Evolutionary conservation across 371 early-diverging fungal genomes (phyloP), one percentile per base, ranked within the genome.

Genomic region (Neoconidiobolus thromboides): DNA sequence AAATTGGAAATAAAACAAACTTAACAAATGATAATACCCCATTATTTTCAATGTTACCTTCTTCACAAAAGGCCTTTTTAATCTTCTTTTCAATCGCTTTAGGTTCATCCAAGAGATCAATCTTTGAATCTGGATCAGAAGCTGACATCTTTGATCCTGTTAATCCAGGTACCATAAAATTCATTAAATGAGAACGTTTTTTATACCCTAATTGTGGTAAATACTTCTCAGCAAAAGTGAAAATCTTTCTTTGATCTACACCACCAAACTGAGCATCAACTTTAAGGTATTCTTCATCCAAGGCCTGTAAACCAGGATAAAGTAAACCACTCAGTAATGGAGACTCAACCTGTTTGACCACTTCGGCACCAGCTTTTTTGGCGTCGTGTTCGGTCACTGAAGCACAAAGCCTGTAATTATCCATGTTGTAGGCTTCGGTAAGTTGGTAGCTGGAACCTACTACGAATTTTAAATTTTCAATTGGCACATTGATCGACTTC

Each of bases 241-340:
- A 99, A 68, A 99, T 99, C 84, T 99, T 99, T 71, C 99, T 87
- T 77, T 99, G 99, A 73, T 99, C 99, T 7, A 95, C 89, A 63
- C 99, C 99, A 55, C 99, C 99, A 73, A 99, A 99, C 76, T 99
- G 99, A 36, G 89, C 92, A 73, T 99, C 99, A 41, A 94, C 95
- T 40, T 81, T 76, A 46, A 99, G 79, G 76, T 97, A 93, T 75
- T 99, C 93, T 76, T 99, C 99, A 71, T 99, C 99, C 64, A 99
- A 74, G 41, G 98, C 98, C 74, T 99, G 99, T 85, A 99, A 87
- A 48, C 91, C 86, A 0, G 99, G 99, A 80, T 99, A 99, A 62
- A 99, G 76, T 56, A 99, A 78, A 56, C 91, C 95, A 42, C 92
- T 91, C 50, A 99, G 77, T 41, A 88, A 71, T 36, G 98, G 91